A percentile compares a stretch with the other conserved stretches of the same genome.
Conservation (phyloP, 2,329 filamentous ascomycete species). For the Zymoseptoria pseudotritici region DNA sequence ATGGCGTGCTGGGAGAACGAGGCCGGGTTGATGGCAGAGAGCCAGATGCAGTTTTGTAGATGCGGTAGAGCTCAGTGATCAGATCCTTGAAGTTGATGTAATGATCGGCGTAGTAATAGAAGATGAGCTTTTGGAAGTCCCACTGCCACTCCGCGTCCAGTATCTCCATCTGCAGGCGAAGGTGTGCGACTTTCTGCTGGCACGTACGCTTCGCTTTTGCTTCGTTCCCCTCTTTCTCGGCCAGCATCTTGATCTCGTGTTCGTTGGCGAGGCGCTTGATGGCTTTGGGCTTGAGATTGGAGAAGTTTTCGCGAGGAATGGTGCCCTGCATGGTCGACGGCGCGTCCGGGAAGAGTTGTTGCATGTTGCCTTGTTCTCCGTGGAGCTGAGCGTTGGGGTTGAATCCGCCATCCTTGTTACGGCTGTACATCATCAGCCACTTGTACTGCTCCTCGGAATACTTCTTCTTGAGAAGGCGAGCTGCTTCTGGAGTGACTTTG, state of each 20-base stretch:
- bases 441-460: slow-evolving; percentile 94
- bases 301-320: slow-evolving; percentile 24
- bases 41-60: slow-evolving; percentile 99
- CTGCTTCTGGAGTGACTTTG: slow-evolving; percentile 79
- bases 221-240: slow-evolving; percentile 92
- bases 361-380: slow-evolving; percentile 14
- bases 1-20: slow-evolving; percentile 55
- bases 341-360: slow-evolving; percentile 11
- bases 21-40: slow-evolving; percentile 97
- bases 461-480: slow-evolving; percentile 82
- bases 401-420: slow-evolving; percentile 28
- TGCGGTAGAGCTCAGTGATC: slow-evolving; percentile 95
- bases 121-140: slow-evolving; percentile 91
- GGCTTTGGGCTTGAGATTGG: slow-evolving; percentile 85
- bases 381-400: slow-evolving; percentile 30
- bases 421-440: slow-evolving; percentile 97
- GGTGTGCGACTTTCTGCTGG: slow-evolving; percentile 87
- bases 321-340: slow-evolving; percentile 22
- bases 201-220: slow-evolving; percentile 95
- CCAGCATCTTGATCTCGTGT: slow-evolving; percentile 72
- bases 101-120: slow-evolving; percentile 54
- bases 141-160: slow-evolving; percentile 97
- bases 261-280: slow-evolving; percentile 91
- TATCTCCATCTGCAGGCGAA: slow-evolving; percentile 95
- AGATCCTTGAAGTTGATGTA: slow-evolving; percentile 69